These are phyloP conservation scores for Lizonia empirigonia DNA, from an alignment of 2,329 filamentous ascomycete species.

Conservation along the genomic window DNA sequence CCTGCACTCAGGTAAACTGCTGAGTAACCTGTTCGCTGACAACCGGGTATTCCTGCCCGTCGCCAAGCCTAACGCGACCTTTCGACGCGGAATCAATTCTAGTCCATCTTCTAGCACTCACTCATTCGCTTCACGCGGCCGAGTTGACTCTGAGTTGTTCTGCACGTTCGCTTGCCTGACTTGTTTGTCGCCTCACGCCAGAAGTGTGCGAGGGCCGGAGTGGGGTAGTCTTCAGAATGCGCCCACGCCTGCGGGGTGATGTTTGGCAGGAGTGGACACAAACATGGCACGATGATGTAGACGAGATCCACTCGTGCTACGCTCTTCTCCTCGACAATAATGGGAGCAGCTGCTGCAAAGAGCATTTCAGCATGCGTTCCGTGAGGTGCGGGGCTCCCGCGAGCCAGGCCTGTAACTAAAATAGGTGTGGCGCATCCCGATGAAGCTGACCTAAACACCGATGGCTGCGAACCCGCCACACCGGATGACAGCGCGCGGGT, in stretches of 20 bases:
- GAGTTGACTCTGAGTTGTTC: conserved; percentile 18
- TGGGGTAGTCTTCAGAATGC: conserved; percentile 15
- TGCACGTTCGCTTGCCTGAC: conserved; percentile 19
- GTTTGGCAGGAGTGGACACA: conserved; percentile 8
- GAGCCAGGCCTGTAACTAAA: conserved; percentile 29
- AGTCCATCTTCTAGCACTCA: conserved; percentile 25
- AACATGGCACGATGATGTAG: conserved; percentile 7
- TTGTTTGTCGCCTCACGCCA: conserved; percentile 15
- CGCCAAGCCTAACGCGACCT: conserved; percentile 31
- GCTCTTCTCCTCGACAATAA: neutral
- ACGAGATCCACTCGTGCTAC: conserved; percentile 5
- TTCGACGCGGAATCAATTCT: conserved; percentile 26
- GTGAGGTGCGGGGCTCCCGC: conserved; percentile 32
- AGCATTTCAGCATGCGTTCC: conserved; percentile 23
- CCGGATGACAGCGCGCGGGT: conserved; percentile 40
- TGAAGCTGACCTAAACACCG: conserved; percentile 33
- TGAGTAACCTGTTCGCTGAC: conserved; percentile 31
- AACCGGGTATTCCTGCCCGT: conserved; percentile 32
- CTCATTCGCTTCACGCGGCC: conserved; percentile 25
- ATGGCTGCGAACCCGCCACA: conserved; percentile 34
- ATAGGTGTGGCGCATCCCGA: conserved; percentile 36
- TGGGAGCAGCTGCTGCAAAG: conserved; percentile 4
- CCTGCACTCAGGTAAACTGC: conserved; percentile 36
- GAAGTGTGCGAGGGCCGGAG: conserved; percentile 17
- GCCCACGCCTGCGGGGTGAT: conserved; percentile 8